Percentiles rank a stretch among this genome's conserved stretches.
Evolutionary conservation across 148 eudicot species (phyloP).

Genomic region (Polygonum aviculare): DNA sequence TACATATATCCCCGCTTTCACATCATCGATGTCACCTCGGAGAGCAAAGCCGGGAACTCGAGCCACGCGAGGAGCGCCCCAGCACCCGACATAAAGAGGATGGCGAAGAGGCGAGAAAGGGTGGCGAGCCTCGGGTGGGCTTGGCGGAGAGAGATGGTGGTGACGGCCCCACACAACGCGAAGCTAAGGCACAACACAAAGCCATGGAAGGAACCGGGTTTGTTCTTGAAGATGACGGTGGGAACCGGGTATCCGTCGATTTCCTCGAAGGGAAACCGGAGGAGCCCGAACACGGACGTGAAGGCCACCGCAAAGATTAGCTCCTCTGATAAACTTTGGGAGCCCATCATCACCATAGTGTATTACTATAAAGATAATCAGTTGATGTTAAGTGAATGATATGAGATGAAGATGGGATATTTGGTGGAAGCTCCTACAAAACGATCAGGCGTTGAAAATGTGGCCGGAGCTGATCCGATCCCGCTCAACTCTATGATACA

Average conservation of each 20-base stretch:
- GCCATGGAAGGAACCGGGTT: not conserved
- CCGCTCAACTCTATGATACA: not conserved
- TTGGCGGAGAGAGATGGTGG: not conserved
- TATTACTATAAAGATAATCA: not conserved
- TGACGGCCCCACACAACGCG: not conserved
- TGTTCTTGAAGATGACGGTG: not conserved
- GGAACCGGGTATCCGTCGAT: not conserved
- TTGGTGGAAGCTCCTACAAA: not conserved
- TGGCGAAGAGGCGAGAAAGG: not conserved
- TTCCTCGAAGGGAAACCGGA: not conserved
- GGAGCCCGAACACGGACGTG: not conserved
- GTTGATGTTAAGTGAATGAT: not conserved
- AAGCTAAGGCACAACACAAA: not conserved
- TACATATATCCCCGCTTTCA: too few species aligned
- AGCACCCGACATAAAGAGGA: not conserved
- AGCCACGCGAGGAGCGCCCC: not conserved
- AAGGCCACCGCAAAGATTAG: not conserved
- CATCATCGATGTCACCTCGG: not conserved
- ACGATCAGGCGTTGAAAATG: not conserved
- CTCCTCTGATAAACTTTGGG: not conserved
- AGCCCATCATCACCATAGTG: not conserved
- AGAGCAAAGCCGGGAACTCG: not conserved
- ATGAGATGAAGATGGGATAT: not conserved
- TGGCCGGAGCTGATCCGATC: not conserved
- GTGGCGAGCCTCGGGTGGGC: not conserved